phyloP scores from a whole-genome alignment of 768 basidiomycete genomes.

The Mycena pura region DNA sequence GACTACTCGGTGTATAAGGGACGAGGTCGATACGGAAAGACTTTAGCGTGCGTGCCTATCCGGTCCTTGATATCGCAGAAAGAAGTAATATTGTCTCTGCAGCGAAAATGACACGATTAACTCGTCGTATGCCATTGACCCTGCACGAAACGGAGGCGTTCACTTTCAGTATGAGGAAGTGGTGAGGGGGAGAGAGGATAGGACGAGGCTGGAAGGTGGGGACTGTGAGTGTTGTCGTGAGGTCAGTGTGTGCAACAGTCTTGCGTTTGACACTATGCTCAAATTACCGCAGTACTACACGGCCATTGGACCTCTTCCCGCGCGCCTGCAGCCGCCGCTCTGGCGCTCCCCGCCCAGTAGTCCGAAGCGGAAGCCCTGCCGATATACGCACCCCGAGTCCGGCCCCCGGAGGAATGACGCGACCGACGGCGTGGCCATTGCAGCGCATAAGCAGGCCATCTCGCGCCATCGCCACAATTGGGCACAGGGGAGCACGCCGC shows the following conservation, averaged over 20 bases:
- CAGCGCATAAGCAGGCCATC: conserved; percentile 70
- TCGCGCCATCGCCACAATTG: conserved; percentile 78
- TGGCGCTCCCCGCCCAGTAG: conserved; percentile 71
- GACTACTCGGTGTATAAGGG: conserved; percentile 63
- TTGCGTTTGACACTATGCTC: conserved; percentile 1
- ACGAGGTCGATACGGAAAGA: conserved; percentile 62
- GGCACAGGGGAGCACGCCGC: conserved; percentile 77
- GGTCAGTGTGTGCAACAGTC: conserved; percentile 47
- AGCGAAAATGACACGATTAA: conserved; percentile 60
- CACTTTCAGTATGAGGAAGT: conserved; percentile 79
- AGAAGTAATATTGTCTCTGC: too few species aligned
- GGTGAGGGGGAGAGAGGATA: conserved; percentile 67
- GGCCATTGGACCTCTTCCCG: conserved; percentile 74
- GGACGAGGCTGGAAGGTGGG: conserved; percentile 71
- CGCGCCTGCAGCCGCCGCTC: conserved; percentile 66
- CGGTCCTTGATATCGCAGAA: neutral
- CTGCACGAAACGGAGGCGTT: conserved; percentile 67
- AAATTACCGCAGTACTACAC: conserved; percentile 69
- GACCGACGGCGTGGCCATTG: too few species aligned
- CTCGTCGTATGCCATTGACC: conserved; percentile 69
- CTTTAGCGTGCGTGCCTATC: conserved; percentile 8
- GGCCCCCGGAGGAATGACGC: conserved; percentile 13
- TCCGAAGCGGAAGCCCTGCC: conserved; percentile 36
- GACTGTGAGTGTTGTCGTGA: conserved; percentile 87
- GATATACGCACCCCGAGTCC: conserved; percentile 32